Evolutionary conservation across 1,284 basidiomycete species (phyloP), one percentile per base, ranked within the genome.

Genomic region (Ustanciosporium gigantosporum): DNA sequence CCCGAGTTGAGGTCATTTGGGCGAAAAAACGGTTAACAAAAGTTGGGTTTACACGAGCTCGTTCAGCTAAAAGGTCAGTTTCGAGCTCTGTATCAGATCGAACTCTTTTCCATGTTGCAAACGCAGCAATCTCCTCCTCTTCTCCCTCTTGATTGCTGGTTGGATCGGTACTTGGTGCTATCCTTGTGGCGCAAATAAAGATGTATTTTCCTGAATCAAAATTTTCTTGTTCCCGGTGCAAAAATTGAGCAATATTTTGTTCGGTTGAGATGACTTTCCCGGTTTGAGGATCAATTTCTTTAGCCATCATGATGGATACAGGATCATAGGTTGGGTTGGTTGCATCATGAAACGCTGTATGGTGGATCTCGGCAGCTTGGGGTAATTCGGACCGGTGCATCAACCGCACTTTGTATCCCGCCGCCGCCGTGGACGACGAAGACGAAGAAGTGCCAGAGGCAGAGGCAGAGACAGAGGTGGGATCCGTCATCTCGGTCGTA

Each of bases 11-110:
- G 36, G 29, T 35, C 34, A 61, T 43, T 21, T 50, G 21, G 2
- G 51, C 50, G 4, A 45, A 41, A 35, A 61, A 61, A 0, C 51
- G 21, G 29, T 49, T 43, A 4, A 40, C 3, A 5, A 61, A 36
- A 5, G 22, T 35, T 0, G n/a, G n/a, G n/a, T n/a, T n/a, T n/a
- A n/a, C n/a, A n/a, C 49, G 56, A 2, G 31, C 4, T n/a, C 27
- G 3, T 1, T 17, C 1, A 14, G 23, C 47, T n/a, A 40, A 46
- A 21, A 20, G n/a, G 13, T 37, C 15, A 6, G 23, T 38, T 11
- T 46, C 40, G 0, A 24, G 25, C n/a, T n/a, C n/a, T n/a, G n/a
- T n/a, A n/a, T n/a, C n/a, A n/a, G n/a, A n/a, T n/a, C n/a, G n/a
- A n/a, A 35, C 32, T 9, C 8, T 9, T 19, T 35, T 9, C 32